Evolutionary conservation across 257 asterid genomes (phyloP).

Genomic region (Petrea volubilis): DNA sequence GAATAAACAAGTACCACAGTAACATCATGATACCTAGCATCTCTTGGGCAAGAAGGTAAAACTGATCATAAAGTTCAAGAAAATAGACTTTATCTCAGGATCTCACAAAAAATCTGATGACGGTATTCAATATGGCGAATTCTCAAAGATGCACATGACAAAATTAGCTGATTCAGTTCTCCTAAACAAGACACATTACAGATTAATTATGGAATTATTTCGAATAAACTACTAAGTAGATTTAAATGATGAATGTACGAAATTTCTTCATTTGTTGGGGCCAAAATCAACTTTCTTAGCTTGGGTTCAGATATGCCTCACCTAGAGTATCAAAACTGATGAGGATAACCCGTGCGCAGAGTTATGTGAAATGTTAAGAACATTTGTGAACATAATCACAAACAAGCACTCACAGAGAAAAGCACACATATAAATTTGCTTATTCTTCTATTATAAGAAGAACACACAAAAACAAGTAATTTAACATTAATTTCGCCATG

Average conservation of each 20-base stretch:
- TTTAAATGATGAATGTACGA: background rate
- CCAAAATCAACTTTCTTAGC: background rate
- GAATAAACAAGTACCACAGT: background rate
- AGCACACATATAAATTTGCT: background rate
- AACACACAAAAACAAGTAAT: background rate
- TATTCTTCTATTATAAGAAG: background rate
- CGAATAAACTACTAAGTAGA: background rate
- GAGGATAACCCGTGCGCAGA: background rate
- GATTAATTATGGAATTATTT: background rate
- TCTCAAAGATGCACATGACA: conserved; percentile 5
- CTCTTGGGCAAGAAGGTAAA: background rate
- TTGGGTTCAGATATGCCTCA: background rate
- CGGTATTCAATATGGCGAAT: background rate
- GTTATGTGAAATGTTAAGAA: background rate
- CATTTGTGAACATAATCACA: background rate
- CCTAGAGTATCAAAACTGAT: background rate
- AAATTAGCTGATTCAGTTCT: too few relatives aligned
- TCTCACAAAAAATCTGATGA: background rate
- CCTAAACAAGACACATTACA: background rate
- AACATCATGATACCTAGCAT: background rate
- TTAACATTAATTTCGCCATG: background rate
- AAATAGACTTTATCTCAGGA: background rate
- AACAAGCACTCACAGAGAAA: background rate
- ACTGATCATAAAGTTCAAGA: background rate
- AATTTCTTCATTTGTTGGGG: background rate